Conservation (phyloP, 495 filamentous ascomycete species). For the Patellaria atrata region DNA sequence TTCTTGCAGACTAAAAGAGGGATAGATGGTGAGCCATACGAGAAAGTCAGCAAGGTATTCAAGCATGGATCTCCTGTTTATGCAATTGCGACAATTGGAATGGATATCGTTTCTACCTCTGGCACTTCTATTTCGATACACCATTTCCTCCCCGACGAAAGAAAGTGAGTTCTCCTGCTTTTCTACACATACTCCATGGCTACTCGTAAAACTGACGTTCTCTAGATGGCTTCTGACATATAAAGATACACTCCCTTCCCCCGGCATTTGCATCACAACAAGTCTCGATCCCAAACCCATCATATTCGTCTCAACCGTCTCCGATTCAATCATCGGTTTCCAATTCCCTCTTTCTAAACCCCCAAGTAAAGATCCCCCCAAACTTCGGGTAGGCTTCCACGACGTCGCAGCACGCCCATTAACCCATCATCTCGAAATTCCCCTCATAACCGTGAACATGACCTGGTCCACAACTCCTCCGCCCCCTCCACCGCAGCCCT, state of each 20-base stretch:
- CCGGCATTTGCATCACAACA: constrained; percentile 20
- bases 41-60: constrained; percentile 8
- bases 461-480: not conserved
- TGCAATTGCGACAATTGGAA: not conserved
- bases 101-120: constrained; percentile 1
- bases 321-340: constrained; percentile 23
- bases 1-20: constrained; percentile 9
- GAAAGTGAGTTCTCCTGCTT: constrained; percentile 9
- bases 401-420: constrained; percentile 8
- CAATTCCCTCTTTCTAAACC: constrained; percentile 24
- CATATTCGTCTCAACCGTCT: constrained; percentile 24
- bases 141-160: constrained; percentile 22
- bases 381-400: constrained; percentile 19
- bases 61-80: constrained; percentile 6
- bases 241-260: constrained; percentile 16
- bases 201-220: not conserved
- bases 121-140: not conserved
- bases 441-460: constrained; percentile 1
- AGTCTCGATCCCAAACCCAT: constrained; percentile 10
- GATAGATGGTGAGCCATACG: not conserved
- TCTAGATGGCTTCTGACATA: constrained; percentile 8
- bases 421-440: constrained; percentile 9
- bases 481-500: constrained; percentile 25
- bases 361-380: constrained; percentile 9
- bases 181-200: not conserved